Percentiles rank a stretch among this genome's conserved stretches.
Conservation (phyloP, 192 early-diverging fungal species). For the Entomortierella parvispora region DNA sequence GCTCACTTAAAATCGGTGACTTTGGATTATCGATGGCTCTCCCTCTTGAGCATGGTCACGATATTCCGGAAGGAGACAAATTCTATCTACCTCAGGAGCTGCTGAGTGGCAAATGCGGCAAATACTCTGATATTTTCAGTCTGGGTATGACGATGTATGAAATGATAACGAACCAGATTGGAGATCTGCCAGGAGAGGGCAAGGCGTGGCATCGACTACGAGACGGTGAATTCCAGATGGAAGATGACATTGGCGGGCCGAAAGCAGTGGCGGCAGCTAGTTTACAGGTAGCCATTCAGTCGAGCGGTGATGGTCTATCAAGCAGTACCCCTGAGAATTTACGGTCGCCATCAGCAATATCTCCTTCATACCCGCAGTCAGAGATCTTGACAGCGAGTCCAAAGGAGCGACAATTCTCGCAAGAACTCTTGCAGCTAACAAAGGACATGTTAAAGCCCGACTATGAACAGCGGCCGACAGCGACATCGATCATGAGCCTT, state of each 20-base stretch:
- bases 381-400: neutral
- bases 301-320: too few relatives aligned
- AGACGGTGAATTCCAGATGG: conserved; percentile 66
- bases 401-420: conserved; percentile 20
- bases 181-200: conserved; percentile 92
- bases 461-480: conserved; percentile 22
- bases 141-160: conserved; percentile 92
- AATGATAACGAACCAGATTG: conserved; percentile 72
- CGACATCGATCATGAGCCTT: conserved; percentile 6
- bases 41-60: conserved; percentile 63
- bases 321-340: too few relatives aligned
- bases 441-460: conserved; percentile 37
- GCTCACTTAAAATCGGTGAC: conserved; percentile 87
- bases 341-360: too few relatives aligned
- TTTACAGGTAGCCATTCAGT: too few relatives aligned
- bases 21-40: conserved; percentile 83
- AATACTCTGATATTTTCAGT: conserved; percentile 92
- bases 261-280: neutral
- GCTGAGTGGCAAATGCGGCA: conserved; percentile 73
- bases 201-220: conserved; percentile 88
- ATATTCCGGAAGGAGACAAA: conserved; percentile 89
- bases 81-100: conserved; percentile 93
- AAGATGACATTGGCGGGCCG: conserved; percentile 4
- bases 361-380: neutral
- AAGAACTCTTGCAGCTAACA: conserved; percentile 10